These are phyloP conservation scores for Scenedesmus sp. DNA, from an alignment of 163 green algal species.

Conservation along the genomic window DNA sequence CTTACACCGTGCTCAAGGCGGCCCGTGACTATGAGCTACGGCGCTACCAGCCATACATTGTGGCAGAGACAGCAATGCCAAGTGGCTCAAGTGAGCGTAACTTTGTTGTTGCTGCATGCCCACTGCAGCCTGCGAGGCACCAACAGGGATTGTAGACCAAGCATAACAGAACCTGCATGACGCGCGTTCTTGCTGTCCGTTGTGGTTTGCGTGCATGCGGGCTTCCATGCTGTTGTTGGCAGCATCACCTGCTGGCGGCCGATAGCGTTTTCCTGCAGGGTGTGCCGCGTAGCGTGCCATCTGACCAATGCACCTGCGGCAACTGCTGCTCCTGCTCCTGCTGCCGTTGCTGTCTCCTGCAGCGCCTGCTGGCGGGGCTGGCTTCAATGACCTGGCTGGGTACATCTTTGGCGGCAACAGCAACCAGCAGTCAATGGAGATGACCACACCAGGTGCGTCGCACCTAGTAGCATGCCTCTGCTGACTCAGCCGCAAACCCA, in stretches of 20 bases:
- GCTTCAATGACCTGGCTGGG: conserved; percentile 80
- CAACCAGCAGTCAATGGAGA: conserved; percentile 75
- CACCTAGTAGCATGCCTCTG: neutral
- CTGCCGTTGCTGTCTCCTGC: neutral
- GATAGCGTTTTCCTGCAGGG: too few species aligned
- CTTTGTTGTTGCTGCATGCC: too few species aligned
- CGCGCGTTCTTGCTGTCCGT: neutral
- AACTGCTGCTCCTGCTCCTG: neutral
- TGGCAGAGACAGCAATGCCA: conserved; percentile 74
- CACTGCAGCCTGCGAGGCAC: too few species aligned
- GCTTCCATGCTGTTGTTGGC: neutral
- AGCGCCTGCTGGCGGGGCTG: conserved; percentile 60
- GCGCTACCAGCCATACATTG: conserved; percentile 74
- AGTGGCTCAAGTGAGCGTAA: conserved; percentile 41
- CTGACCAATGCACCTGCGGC: neutral
- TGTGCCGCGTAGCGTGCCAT: neutral
- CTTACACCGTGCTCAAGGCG: conserved; percentile 75
- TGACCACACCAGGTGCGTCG: conserved; percentile 77
- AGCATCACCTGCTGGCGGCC: conserved; percentile 52
- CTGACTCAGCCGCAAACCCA: too few species aligned
- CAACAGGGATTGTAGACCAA: too few species aligned
- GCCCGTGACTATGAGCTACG: conserved; percentile 79
- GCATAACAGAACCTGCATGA: too few species aligned
- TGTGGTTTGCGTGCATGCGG: neutral
- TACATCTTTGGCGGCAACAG: conserved; percentile 89